Conservation (phyloP, 2,329 filamentous ascomycete species). For the Clarireedia monteithiana region DNA sequence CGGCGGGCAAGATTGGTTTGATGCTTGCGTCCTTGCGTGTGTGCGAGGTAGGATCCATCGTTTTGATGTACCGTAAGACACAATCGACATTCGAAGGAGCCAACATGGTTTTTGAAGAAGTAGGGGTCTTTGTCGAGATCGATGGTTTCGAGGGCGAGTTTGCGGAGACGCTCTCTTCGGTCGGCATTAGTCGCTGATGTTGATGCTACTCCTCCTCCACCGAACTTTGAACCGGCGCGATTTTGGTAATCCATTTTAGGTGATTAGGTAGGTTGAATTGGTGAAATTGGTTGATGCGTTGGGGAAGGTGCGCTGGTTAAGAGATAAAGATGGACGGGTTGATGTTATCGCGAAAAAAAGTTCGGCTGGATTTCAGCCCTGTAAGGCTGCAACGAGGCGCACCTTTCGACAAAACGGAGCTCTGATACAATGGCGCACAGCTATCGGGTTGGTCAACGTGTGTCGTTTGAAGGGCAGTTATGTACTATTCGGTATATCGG, state of each 20-base stretch:
- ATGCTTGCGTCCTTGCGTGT: slow-evolving; percentile 97
- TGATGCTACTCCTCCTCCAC: slow-evolving; percentile 92
- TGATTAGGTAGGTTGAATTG: background rate
- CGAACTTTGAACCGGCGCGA: slow-evolving; percentile 94
- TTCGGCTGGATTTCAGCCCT: slow-evolving; percentile 22
- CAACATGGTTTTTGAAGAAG: slow-evolving; percentile 99
- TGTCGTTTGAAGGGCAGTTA: slow-evolving; percentile 68
- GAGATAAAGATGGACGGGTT: background rate
- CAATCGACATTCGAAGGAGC: slow-evolving; percentile 93
- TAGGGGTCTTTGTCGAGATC: slow-evolving; percentile 99
- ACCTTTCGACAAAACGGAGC: slow-evolving; percentile 13
- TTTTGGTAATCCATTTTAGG: slow-evolving; percentile 68
- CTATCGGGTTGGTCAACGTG: slow-evolving; percentile 59
- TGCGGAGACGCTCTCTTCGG: slow-evolving; percentile 91
- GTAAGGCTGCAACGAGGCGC: slow-evolving; percentile 9
- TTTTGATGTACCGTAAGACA: slow-evolving; percentile 98
- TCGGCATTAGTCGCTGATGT: slow-evolving; percentile 91
- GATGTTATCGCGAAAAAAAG: slow-evolving; percentile 9
- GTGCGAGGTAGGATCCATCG: slow-evolving; percentile 95
- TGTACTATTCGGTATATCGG: slow-evolving; percentile 86
- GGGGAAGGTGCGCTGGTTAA: background rate
- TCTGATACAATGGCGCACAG: slow-evolving; percentile 13
- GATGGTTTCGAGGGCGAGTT: slow-evolving; percentile 97
- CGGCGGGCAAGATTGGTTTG: slow-evolving; percentile 96
- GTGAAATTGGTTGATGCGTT: background rate